Conservation (phyloP, 257 asterid species). For the Eustoma russellianum region DNA sequence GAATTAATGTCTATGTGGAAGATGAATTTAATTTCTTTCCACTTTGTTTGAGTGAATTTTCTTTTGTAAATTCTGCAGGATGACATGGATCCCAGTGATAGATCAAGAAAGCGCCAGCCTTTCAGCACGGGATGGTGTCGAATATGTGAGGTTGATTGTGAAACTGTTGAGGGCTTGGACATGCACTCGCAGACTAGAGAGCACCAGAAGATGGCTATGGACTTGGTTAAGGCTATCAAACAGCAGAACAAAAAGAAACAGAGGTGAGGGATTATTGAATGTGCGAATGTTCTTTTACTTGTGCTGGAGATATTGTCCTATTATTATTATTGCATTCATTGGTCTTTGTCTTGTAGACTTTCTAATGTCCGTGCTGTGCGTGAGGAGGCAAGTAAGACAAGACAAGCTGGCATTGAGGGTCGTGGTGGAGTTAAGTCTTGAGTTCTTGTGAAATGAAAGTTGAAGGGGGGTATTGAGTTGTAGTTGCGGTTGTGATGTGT, state of each 20-base stretch:
- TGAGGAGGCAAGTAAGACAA: conserved; percentile 54
- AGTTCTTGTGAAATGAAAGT: conserved; percentile 16
- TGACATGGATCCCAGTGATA: conserved; percentile 43
- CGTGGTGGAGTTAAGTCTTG: conserved; percentile 61
- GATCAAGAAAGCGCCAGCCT: conserved; percentile 58
- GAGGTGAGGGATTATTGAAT: conserved; percentile 26
- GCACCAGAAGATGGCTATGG: conserved; percentile 85
- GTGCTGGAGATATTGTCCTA: conserved; percentile 3
- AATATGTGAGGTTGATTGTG: conserved; percentile 77
- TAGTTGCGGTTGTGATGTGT: conserved; percentile 25
- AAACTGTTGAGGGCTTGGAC: conserved; percentile 71
- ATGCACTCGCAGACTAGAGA: conserved; percentile 81
- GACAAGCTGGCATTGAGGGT: conserved; percentile 39
- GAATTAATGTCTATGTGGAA: too few relatives aligned
- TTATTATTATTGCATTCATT: conserved; percentile 14
- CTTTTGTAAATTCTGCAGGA: conserved; percentile 34
- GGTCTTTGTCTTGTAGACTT: conserved; percentile 32
- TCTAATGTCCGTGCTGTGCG: conserved; percentile 36
- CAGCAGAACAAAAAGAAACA: conserved; percentile 52
- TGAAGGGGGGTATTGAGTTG: conserved; percentile 20
- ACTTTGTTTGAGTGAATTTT: conserved; percentile 1
- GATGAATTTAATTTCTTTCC: not conserved
- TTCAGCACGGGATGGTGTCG: conserved; percentile 80
- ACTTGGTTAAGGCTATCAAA: conserved; percentile 64
- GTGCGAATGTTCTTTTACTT: not conserved